phyloP scores from a whole-genome alignment of 768 basidiomycete genomes.

The Lactarius quietus region DNA sequence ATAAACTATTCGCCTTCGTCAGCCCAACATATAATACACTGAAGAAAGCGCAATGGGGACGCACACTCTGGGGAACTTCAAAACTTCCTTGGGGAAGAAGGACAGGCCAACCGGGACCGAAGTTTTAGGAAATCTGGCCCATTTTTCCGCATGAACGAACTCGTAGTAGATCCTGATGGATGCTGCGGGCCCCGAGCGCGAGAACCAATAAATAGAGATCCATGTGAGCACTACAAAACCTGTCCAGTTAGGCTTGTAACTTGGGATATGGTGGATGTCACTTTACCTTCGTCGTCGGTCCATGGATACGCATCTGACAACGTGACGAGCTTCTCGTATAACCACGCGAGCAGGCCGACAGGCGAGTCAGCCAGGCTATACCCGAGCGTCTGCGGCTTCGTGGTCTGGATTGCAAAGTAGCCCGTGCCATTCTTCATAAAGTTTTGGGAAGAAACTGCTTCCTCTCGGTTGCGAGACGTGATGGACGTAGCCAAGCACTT shows the following conservation, averaged over 20 bases:
- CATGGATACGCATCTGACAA: conserved; percentile 47
- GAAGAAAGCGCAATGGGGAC: conserved; percentile 21
- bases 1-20: background rate
- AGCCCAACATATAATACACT: background rate
- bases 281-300: conserved; percentile 50
- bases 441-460: conserved; percentile 32
- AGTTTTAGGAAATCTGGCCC: background rate
- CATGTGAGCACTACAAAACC: conserved; percentile 49
- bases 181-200: conserved; percentile 53
- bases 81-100: conserved; percentile 48
- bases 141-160: background rate
- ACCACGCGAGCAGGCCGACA: conserved; percentile 38
- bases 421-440: conserved; percentile 36
- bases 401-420: conserved; percentile 39
- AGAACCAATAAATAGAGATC: conserved; percentile 59
- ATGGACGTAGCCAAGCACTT: conserved; percentile 33
- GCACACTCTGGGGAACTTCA: conserved; percentile 37
- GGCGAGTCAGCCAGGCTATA: conserved; percentile 55
- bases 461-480: conserved; percentile 37
- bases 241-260: background rate
- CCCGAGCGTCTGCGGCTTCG: conserved; percentile 37
- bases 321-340: conserved; percentile 32
- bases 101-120: conserved; percentile 48
- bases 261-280: background rate
- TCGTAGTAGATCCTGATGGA: conserved; percentile 61